Base-by-base conservation (phyloP, 2,329 filamentous ascomycete species). In the Helotiales sp. region DNA sequence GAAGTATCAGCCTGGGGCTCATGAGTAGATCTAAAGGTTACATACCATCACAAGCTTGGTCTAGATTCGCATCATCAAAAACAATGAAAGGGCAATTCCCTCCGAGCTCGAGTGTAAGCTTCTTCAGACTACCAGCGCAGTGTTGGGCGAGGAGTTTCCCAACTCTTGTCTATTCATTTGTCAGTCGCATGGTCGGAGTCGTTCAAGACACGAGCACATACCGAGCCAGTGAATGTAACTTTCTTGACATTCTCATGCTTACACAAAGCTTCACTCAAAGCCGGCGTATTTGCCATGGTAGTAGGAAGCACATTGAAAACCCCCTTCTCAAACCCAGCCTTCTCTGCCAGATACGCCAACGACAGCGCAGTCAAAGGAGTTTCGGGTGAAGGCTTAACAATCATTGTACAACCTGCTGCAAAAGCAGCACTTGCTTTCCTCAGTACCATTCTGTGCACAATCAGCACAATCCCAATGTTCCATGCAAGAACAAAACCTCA, bases 321-420 rank as follows among this genome's bases (percentile, higher is more conserved):
- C 2, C 90, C 90, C 36, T 85, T 82, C 1, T 90, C 89, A 40
- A 92, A 88, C 1, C 90, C 90, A 1, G 90, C 90, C 15, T 86
- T 80, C 42, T 81, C 76, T 0, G 85, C 87, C 19, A 93, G 80
- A 65, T 86, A 81, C 0, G 86, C 87, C 9, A 92, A 74, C 0
- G 87, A 85, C 30, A 90, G 82, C 1, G 86, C 83, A 24, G 88
- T 90, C 67, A 90, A 82, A 0, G 89, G 90, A 2, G 89, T 91
- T 73, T 90, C 86, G 17, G 81, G 80, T 0, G 87, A 85, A n/a
- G 86, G 84, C 73, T 90, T 90, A 52, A 82, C 81, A 3, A 90
- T 86, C 10, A 90, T 83, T 2, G 87, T 90, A 71, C 88, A 91
- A 19, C 88, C 89, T 12, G 88, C 88, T 24, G 88, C 89, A 27